These are phyloP conservation scores for Fragaria vesca DNA, from an alignment of 306 rosid genomes.

Conservation along the genomic window DNA sequence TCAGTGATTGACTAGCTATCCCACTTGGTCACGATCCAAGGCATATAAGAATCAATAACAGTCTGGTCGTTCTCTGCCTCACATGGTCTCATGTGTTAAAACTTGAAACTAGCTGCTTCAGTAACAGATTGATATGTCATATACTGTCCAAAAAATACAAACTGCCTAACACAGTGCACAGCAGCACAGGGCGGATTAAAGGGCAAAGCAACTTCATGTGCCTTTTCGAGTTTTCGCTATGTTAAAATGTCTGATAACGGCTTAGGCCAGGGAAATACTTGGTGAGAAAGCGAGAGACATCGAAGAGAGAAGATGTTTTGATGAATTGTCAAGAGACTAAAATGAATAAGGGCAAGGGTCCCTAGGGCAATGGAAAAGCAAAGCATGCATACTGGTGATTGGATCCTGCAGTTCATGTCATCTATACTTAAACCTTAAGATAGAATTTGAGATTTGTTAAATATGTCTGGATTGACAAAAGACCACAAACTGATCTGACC, in stretches of 20 bases:
- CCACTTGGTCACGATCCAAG: neutral
- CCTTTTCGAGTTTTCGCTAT: neutral
- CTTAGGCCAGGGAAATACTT: neutral
- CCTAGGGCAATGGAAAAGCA: neutral
- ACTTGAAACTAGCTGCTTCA: neutral
- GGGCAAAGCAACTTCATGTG: neutral
- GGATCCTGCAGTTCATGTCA: neutral
- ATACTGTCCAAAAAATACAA: neutral
- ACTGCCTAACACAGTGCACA: neutral
- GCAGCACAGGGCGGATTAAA: neutral
- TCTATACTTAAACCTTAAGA: neutral
- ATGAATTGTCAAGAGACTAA: neutral
- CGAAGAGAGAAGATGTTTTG: neutral
- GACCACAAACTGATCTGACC: neutral
- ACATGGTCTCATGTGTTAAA: conserved; percentile 11
- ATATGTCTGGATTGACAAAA: neutral
- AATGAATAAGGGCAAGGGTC: too few relatives aligned
- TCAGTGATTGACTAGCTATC: neutral
- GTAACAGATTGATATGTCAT: neutral
- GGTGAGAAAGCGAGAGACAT: neutral
- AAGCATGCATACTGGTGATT: neutral
- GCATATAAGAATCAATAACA: neutral
- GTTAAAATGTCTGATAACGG: neutral
- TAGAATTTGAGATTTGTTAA: neutral
- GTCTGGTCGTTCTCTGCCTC: neutral